Percentiles rank a stretch among this genome's conserved stretches.
These are phyloP conservation scores for Euphorbia schlechtendalii DNA, from an alignment of 441 rosid genomes.

Conservation along the genomic window DNA sequence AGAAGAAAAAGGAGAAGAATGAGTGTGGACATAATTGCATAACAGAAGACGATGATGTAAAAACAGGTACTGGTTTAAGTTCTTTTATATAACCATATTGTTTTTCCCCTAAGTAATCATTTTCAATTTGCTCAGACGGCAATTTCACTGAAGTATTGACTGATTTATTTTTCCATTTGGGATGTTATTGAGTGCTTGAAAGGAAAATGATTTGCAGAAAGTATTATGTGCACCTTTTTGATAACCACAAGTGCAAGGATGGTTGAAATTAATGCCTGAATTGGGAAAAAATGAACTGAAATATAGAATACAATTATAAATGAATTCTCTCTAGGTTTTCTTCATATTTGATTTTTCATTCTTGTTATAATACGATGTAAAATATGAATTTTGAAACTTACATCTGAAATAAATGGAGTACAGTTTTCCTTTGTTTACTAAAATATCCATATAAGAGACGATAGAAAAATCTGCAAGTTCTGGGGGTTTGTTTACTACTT, in stretches of 20 bases:
- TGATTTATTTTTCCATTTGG: not conserved
- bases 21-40: conserved; percentile 23
- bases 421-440: not conserved
- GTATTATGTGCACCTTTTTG: not conserved
- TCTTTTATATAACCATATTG: conserved; percentile 3
- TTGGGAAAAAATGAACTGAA: not conserved
- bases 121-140: not conserved
- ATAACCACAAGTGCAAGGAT: not conserved
- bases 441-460: not conserved
- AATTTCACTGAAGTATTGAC: not conserved
- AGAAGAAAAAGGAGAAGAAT: conserved; percentile 32
- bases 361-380: not conserved
- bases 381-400: not conserved
- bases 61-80: conserved; percentile 44
- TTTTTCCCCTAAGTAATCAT: not conserved
- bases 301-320: not conserved
- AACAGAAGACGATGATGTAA: conserved; percentile 33
- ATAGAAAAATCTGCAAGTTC: not conserved
- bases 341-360: not conserved
- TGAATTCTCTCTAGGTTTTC: not conserved
- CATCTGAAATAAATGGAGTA: not conserved
- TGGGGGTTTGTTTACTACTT: too few relatives aligned
- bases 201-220: not conserved
- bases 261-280: not conserved
- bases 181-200: not conserved